A percentile compares a stretch with the other conserved stretches of the same genome.
Conservation (phyloP, 768 basidiomycete genomes). For the Tricholoma matsutake region DNA sequence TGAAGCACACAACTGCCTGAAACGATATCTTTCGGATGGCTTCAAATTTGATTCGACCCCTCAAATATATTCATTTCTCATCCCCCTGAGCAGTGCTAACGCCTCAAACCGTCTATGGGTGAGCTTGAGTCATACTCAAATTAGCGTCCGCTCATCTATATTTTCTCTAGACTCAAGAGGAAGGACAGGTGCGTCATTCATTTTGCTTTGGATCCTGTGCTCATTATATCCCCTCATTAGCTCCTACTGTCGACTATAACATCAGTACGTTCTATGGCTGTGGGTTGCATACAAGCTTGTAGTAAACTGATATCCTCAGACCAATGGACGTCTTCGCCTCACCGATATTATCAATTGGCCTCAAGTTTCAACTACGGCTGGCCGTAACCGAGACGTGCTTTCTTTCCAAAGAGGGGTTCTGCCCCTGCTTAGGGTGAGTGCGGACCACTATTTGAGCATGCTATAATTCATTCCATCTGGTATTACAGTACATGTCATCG, state of each 20-base stretch:
- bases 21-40: conserved; percentile 38
- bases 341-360: conserved; percentile 47
- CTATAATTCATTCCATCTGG: not conserved
- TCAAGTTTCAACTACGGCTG: no score
- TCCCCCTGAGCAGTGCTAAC: conserved; percentile 35
- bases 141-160: conserved; percentile 3
- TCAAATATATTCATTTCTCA: conserved; percentile 46
- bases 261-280: conserved; percentile 26
- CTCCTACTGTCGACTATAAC: conserved; percentile 38
- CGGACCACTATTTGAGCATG: not conserved
- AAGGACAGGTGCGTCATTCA: conserved; percentile 43
- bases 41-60: conserved; percentile 40
- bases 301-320: conserved; percentile 24
- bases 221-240: no score
- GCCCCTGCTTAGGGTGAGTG: conserved; percentile 47
- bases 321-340: conserved; percentile 48
- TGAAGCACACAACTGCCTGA: conserved; percentile 45
- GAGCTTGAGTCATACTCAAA: not conserved
- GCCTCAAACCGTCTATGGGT: conserved; percentile 42
- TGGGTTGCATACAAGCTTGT: not conserved
- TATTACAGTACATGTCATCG: conserved; percentile 55
- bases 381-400: conserved; percentile 29
- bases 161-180: conserved; percentile 38
- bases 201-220: conserved; percentile 5
- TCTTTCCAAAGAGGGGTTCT: conserved; percentile 61